Base-by-base conservation (phyloP, 2,329 filamentous ascomycete species). In the Fusarium dlaminii region DNA sequence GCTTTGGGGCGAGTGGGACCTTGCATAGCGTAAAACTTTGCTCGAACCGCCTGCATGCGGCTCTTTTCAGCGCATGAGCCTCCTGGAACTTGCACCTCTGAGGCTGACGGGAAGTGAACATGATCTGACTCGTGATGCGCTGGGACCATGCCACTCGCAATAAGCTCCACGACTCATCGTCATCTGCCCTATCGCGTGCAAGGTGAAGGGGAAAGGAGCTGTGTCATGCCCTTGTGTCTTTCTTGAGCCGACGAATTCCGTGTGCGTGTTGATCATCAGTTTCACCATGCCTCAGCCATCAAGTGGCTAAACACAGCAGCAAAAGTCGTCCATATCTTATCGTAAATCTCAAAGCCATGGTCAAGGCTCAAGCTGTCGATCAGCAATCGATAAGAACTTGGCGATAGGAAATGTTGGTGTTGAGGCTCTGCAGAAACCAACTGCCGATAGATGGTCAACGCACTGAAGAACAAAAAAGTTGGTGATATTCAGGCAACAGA, bases 351-450 rank as follows among this genome's bases (percentile, higher is more conserved):
- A 6, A 49, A 46, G 39, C 49, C 57, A 54, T 49, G 15, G 30
- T 42, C 48, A 37, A 65, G 46, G 37, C 70, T 57, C 46, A 45
- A 22, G 37, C 27, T 61, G 68, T 48, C 36, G 72, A 73, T 69
- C 64, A 42, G 37, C 42, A 37, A 68, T 42, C 32, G 68, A 71
- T 58, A 68, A 68, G 68, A 36, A 40, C n/a, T 58, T 57, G 63
- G 36, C 42, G 52, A 62, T 54, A 63, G 54, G 18, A 36, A 32
- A 32, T 40, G 8, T 5, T 69, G 64, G 68, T 42, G 63, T 75
- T 74, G 72, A 75, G 72, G 72, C 72, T 74, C 72, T 73, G 68
- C 69, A 63, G 63, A 54, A 70, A 14, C 27, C 67, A 74, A 73
- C 36, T 74, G 34, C 72, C 72, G 57, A 70, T 45, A 18, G 34